Conservation (phyloP, 805 yeast species). For the Yarrowia sp. region DNA sequence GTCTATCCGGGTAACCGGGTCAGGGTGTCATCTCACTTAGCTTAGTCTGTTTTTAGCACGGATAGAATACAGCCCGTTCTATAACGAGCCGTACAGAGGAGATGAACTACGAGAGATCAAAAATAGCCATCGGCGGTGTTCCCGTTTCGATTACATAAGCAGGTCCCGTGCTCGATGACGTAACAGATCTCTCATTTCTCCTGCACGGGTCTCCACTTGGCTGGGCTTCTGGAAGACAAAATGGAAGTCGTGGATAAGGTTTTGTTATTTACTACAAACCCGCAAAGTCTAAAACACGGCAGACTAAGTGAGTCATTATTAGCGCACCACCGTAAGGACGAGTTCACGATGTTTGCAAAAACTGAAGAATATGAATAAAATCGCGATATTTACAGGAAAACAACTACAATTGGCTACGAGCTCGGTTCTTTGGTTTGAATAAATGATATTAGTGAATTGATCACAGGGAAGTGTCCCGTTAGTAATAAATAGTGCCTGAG, state of each 20-base stretch:
- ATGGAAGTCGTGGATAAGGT: neutral
- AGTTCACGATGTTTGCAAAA: neutral
- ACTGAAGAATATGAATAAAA: neutral
- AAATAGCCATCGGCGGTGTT: too few relatives aligned
- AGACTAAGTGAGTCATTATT: conserved; percentile 16
- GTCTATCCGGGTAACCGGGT: conserved; percentile 11
- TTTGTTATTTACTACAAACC: neutral
- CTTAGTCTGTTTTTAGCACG: conserved; percentile 1
- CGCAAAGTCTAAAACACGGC: neutral
- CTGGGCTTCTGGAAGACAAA: conserved; percentile 14
- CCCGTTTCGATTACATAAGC: neutral
- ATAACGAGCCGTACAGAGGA: too few relatives aligned
- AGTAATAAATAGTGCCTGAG: conserved; percentile 5
- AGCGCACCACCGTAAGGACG: conserved; percentile 4
- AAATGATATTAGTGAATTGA: conserved; percentile 7
- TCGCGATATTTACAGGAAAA: neutral
- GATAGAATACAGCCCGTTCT: too few relatives aligned
- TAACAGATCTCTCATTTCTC: neutral
- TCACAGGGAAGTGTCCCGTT: conserved; percentile 9
- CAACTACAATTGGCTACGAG: neutral
- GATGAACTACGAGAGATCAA: too few relatives aligned
- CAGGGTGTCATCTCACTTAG: neutral
- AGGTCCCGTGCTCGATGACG: neutral
- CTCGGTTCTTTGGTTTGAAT: neutral
- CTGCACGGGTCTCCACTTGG: neutral